These are phyloP conservation scores for Narthecium ossifragum DNA, from an alignment of 106 monocot genomes.

Conservation along the genomic window DNA sequence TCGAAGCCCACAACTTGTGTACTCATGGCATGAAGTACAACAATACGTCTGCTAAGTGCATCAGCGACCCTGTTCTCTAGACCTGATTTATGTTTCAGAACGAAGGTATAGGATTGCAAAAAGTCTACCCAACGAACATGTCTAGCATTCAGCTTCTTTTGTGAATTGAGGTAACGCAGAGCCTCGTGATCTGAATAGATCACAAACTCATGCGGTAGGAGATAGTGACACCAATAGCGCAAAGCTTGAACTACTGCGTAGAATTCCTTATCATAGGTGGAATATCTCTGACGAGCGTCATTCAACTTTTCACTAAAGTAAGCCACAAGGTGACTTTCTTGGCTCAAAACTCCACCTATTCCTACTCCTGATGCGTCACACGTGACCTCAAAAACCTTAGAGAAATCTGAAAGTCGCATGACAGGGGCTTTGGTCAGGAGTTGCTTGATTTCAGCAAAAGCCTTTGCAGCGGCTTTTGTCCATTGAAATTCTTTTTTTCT, in stretches of 20 bases:
- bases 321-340: neutral
- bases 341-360: slow-evolving; percentile 12
- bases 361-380: slow-evolving; percentile 23
- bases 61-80: neutral
- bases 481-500: neutral
- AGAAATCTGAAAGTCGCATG: slow-evolving; percentile 20
- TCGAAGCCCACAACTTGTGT: slow-evolving; percentile 8
- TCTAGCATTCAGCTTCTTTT: neutral
- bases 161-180: neutral
- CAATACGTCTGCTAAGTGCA: neutral
- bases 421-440: slow-evolving; percentile 28
- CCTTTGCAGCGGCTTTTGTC: neutral
- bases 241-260: neutral
- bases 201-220: neutral
- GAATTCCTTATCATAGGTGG: neutral
- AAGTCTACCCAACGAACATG: neutral
- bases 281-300: neutral
- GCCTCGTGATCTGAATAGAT: slow-evolving; percentile 1
- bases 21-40: neutral
- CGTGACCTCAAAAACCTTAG: neutral
- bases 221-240: neutral
- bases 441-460: slow-evolving; percentile 4
- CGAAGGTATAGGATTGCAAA: neutral
- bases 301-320: slow-evolving; percentile 1
- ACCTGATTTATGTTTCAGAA: neutral